Base-by-base conservation (phyloP, 768 basidiomycete species). In the Pleurotus platypus region DNA sequence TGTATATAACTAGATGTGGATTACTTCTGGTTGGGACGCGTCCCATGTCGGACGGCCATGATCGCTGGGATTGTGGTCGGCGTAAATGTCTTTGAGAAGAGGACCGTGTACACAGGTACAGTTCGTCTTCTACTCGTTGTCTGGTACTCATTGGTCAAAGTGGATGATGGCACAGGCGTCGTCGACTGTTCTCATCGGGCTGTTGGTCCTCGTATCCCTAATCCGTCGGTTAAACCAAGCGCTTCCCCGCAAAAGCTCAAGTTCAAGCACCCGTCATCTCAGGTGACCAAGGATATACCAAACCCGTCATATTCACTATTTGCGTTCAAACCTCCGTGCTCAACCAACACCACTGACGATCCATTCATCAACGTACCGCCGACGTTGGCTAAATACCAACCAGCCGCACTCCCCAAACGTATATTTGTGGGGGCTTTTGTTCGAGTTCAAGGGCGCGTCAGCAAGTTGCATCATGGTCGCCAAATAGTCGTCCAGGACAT, bases 101-200 rank as follows among this genome's bases (percentile, higher is more conserved):
- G 81, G 38, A 72, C 83, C 13, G 62, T 84, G 1, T 90, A 90
- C 66, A 77, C 79, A 0, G 63, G 90, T 87, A 60, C 61, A 78
- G 61, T 26, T 18, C 56, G 20, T 54, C 4, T 53, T 26, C 16
- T 30, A 40, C 5, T 49, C 60, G 20, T 35, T 3, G 11, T 35
- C 7, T 35, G 30, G 30, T 3, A 35, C 30, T 35, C 11, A 35
- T 11, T 11, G 11, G 30, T 35, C 55, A 7, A 51, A 92, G 88
- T 92, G 58, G 90, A 92, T 64, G 90, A 92, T 62, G 88, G 89
- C 4, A 87, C 89, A 1, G 83, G 74, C 26, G 83, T 87, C 3
- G 75, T 92, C 22, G 89, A 92, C 46, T 92, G 90, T 63, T 64
- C 73, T 2, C 78, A 83, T 64, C 74, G 71, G 20, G 71, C 63